A percentile compares a stretch with the other conserved stretches of the same genome.
phyloP scores from a whole-genome alignment of 2,329 filamentous ascomycete species.

The Dothidotthia symphoricarpi region DNA sequence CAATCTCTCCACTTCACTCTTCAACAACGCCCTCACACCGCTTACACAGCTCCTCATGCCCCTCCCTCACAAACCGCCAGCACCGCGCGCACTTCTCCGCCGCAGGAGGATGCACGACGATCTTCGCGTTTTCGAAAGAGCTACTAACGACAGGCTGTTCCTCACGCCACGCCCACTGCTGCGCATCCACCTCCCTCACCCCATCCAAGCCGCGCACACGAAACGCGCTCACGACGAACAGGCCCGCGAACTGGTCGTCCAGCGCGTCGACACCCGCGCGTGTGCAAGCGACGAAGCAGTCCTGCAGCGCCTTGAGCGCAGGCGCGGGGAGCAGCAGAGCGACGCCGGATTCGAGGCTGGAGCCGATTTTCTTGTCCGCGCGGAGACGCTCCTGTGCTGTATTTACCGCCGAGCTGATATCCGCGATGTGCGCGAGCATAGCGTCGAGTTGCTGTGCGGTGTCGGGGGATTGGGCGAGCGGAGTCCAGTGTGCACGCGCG shows the following conservation, averaged over 20 bases:
- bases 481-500: conserved; percentile 21
- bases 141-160: conserved; percentile 35
- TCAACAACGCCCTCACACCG: conserved; percentile 68
- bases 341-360: conserved; percentile 76
- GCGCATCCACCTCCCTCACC: conserved; percentile 6
- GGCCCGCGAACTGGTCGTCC: conserved; percentile 36
- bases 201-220: conserved; percentile 11
- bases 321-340: conserved; percentile 25
- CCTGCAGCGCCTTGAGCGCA: too few species aligned
- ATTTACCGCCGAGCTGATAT: conserved; percentile 68
- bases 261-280: not conserved
- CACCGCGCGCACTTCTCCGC: conserved; percentile 78
- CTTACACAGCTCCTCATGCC: conserved; percentile 64
- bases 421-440: conserved; percentile 42
- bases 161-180: conserved; percentile 11
- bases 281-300: too few species aligned
- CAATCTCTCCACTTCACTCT: too few species aligned
- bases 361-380: conserved; percentile 69
- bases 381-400: conserved; percentile 71
- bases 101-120: conserved; percentile 46
- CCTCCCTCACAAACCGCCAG: conserved; percentile 79
- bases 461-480: conserved; percentile 15
- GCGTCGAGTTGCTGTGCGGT: conserved; percentile 17
- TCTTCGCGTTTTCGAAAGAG: conserved; percentile 20
- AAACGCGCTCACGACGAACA: conserved; percentile 47